These are phyloP conservation scores for Silene vulgaris DNA, from an alignment of 179 eudicot genomes.

Conservation along the genomic window DNA sequence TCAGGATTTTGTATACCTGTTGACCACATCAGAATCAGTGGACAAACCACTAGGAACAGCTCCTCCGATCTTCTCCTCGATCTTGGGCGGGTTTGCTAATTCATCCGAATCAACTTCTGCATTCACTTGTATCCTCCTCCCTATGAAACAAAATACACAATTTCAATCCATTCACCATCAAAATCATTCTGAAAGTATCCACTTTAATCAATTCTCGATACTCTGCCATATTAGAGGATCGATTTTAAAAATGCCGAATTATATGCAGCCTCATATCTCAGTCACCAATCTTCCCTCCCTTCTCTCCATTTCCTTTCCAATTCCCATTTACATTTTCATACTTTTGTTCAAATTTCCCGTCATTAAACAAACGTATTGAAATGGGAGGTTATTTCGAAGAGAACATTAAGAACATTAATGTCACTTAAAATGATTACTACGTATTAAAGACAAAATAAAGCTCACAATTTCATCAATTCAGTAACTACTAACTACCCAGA, in stretches of 20 bases:
- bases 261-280: neutral
- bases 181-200: neutral
- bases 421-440: neutral
- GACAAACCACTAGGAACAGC: constrained; percentile 85
- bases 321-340: neutral
- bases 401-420: neutral
- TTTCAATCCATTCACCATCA: neutral
- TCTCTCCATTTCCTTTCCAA: neutral
- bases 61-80: constrained; percentile 75
- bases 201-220: neutral
- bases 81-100: constrained; percentile 68
- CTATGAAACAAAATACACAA: constrained; percentile 27
- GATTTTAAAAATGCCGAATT: neutral
- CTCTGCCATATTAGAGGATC: neutral
- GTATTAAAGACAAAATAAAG: neutral
- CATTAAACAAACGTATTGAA: too few relatives aligned
- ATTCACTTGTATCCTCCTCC: constrained; percentile 63
- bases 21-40: constrained; percentile 84
- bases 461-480: neutral
- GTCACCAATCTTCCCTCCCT: neutral
- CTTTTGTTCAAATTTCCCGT: too few relatives aligned
- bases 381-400: too few relatives aligned
- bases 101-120: constrained; percentile 80
- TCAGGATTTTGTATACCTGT: constrained; percentile 38
- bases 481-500: neutral